Conservation (phyloP, 495 filamentous ascomycete species). For the Penicillium egyptiacum region DNA sequence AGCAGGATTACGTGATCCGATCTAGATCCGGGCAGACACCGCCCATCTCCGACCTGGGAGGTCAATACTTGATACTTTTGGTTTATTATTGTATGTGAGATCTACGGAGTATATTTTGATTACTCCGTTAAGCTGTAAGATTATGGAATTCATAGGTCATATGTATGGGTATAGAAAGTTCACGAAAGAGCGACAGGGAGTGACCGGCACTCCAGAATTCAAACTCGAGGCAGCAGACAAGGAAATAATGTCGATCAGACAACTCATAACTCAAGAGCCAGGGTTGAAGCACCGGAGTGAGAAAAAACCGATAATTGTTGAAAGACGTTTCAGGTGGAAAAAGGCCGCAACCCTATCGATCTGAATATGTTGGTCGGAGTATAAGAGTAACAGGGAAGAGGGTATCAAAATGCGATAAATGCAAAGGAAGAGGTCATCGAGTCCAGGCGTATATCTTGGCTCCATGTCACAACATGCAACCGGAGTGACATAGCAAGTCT, state of each 20-base stretch:
- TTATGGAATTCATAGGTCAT: not conserved
- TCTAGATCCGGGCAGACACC: not conserved
- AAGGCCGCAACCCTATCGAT: not conserved
- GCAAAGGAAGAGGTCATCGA: not conserved
- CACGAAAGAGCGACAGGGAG: conserved; percentile 6
- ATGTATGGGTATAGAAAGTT: conserved; percentile 1
- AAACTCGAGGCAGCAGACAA: not conserved
- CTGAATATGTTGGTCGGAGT: not conserved
- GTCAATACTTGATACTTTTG: not conserved
- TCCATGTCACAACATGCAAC: not conserved
- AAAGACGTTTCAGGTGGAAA: not conserved
- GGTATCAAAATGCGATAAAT: not conserved
- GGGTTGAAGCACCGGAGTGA: conserved; percentile 4
- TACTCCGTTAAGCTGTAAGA: not conserved
- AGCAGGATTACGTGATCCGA: conserved; percentile 6
- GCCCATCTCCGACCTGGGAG: too few species aligned
- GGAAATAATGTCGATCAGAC: not conserved
- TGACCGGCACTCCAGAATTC: conserved; percentile 4
- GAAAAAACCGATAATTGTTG: not conserved
- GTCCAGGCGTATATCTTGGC: not conserved
- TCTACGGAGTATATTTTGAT: not conserved
- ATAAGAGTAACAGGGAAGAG: not conserved
- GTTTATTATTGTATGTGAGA: not conserved
- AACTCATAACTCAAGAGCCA: conserved; percentile 3
- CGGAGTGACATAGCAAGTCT: not conserved